Conservation (phyloP, 148 eudicot species). For the Fagopyrum homotropicum region DNA sequence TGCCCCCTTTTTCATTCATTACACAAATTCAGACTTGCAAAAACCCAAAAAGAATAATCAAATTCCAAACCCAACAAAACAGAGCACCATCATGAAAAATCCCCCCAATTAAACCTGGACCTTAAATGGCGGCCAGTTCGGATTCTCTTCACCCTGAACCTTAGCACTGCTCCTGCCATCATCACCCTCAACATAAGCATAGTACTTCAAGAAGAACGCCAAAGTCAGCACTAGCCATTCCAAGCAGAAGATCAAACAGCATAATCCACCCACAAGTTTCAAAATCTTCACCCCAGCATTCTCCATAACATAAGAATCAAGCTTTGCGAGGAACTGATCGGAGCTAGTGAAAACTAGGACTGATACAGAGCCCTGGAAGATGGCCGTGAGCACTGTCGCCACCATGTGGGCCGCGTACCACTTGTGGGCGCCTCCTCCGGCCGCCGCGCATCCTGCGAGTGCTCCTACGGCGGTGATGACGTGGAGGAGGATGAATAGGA, state of each 20-base stretch:
- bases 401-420: constrained; percentile 34
- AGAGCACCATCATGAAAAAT: too few species aligned
- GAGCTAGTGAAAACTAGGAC: not conserved
- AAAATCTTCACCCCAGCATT: constrained; percentile 37
- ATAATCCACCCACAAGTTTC: constrained; percentile 43
- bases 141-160: too few species aligned
- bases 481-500: constrained; percentile 57
- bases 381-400: constrained; percentile 4
- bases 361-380: constrained; percentile 1
- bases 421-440: constrained; percentile 21
- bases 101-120: too few species aligned
- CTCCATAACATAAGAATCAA: constrained; percentile 52
- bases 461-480: constrained; percentile 46
- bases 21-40: too few species aligned
- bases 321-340: constrained; percentile 26
- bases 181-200: not conserved
- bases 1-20: too few species aligned
- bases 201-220: constrained; percentile 39
- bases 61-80: too few species aligned
- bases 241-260: constrained; percentile 32
- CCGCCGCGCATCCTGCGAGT: constrained; percentile 44
- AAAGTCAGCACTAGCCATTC: constrained; percentile 46
- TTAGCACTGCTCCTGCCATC: too few species aligned
- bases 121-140: too few species aligned
- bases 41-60: too few species aligned